Percentiles rank a stretch among this genome's conserved stretches.
Conservation (phyloP, 139 green algal species). For the Chlorella sorokiniana region DNA sequence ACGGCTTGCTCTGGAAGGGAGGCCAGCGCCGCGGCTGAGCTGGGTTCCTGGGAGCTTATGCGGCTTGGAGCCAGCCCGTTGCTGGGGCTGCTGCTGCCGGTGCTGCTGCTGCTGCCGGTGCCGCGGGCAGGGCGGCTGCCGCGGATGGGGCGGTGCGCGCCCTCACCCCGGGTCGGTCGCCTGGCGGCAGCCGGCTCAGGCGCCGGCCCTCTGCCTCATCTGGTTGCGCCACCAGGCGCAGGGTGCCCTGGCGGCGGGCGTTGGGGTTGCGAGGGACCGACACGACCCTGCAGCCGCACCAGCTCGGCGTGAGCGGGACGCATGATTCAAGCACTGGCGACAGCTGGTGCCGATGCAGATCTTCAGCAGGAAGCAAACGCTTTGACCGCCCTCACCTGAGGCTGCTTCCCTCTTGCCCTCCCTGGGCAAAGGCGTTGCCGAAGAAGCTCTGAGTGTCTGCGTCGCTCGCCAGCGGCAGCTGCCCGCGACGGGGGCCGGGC, state of each 20-base stretch:
- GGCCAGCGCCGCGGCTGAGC: not conserved
- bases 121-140: not conserved
- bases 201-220: not conserved
- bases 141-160: not conserved
- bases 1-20: not conserved
- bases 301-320: not conserved
- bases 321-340: not conserved
- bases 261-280: not conserved
- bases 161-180: not conserved
- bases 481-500: not conserved
- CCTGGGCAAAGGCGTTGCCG: not conserved
- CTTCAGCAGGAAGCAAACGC: too few relatives aligned
- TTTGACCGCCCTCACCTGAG: not conserved
- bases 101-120: not conserved
- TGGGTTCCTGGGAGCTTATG: not conserved
- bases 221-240: conserved; percentile 1
- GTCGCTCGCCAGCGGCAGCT: not conserved
- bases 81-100: not conserved
- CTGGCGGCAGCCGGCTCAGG: conserved; percentile 3
- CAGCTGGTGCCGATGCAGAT: not conserved
- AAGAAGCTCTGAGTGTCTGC: not conserved
- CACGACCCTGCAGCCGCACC: conserved; percentile 1
- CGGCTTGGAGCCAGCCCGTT: not conserved
- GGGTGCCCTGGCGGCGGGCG: not conserved
- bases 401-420: not conserved